Conservation (phyloP, 2,329 filamentous ascomycete genomes). For the Cryphonectria nitschkei region DNA sequence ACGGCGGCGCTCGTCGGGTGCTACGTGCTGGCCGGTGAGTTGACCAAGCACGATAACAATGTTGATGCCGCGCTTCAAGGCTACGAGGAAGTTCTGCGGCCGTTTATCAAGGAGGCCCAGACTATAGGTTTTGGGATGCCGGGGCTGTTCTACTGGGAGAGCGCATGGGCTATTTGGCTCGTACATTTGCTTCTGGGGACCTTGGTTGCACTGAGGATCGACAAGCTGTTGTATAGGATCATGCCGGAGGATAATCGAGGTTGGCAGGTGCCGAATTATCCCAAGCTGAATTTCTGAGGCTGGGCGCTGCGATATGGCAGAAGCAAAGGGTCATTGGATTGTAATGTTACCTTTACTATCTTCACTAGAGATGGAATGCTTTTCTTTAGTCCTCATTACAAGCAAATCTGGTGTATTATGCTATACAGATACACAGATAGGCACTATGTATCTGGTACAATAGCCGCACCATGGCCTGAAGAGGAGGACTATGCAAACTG, state of each 20-base stretch:
- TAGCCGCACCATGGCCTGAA: too few relatives aligned
- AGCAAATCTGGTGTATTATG: too few relatives aligned
- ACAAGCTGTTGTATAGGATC: slow-evolving; percentile 4
- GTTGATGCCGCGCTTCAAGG: background rate
- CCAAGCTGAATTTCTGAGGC: background rate
- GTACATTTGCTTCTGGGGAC: background rate
- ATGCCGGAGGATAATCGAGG: slow-evolving; percentile 10
- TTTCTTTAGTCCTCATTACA: too few relatives aligned
- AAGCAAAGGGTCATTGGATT: background rate
- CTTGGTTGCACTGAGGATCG: background rate
- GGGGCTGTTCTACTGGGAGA: slow-evolving; percentile 1
- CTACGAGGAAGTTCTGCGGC: slow-evolving; percentile 8
- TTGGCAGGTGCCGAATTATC: slow-evolving; percentile 15
- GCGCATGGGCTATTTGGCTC: slow-evolving; percentile 6
- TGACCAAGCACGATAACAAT: background rate
- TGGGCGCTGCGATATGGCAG: background rate
- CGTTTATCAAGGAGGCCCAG: slow-evolving; percentile 13
- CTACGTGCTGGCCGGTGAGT: slow-evolving; percentile 43
- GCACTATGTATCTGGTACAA: too few relatives aligned
- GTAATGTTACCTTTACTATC: background rate
- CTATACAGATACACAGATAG: too few relatives aligned
- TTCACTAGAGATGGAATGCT: too few relatives aligned
- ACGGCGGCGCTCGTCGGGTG: slow-evolving; percentile 42
- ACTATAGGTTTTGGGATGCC: background rate
- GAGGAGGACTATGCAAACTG: too few relatives aligned